Evolutionary conservation across 2,329 filamentous ascomycete genomes (phyloP).

Genomic region (Ilyonectria mors-panacis): DNA sequence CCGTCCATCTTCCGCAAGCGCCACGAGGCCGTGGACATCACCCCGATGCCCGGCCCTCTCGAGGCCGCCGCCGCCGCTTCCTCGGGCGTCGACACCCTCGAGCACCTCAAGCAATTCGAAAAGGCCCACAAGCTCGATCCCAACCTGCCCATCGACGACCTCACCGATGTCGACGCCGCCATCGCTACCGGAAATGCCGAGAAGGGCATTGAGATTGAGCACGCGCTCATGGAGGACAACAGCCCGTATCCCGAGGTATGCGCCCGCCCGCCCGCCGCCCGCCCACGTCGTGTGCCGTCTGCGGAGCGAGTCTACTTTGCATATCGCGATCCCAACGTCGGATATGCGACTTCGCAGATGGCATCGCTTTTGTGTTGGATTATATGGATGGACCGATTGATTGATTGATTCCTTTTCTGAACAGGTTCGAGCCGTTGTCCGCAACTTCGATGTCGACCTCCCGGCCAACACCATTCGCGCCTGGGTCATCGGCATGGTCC

Average conservation of each 20-base stretch:
- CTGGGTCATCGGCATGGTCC: conserved; percentile 73
- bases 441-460: conserved; percentile 75
- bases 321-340: not conserved
- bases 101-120: conserved; percentile 69
- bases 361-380: conserved; percentile 1
- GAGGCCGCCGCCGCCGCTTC: conserved; percentile 58
- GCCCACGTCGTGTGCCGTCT: not conserved
- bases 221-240: conserved; percentile 73
- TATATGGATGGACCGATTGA: conserved; percentile 6
- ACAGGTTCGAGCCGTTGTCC: conserved; percentile 75
- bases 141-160: conserved; percentile 74
- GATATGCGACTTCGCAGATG: conserved; percentile 9
- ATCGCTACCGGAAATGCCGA: conserved; percentile 68
- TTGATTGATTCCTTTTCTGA: conserved; percentile 39
- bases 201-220: conserved; percentile 70
- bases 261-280: not conserved
- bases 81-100: conserved; percentile 59
- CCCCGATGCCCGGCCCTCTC: conserved; percentile 57
- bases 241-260: conserved; percentile 77
- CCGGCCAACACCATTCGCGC: conserved; percentile 76
- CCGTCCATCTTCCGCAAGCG: conserved; percentile 61
- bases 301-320: not conserved
- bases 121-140: conserved; percentile 75
- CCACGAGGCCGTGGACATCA: conserved; percentile 62
- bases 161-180: conserved; percentile 72